Percentiles rank a stretch among this genome's conserved stretches.
These are phyloP conservation scores for Tetrahymena thermophila DNA, from an alignment of 73 alveolate species.

Conservation along the genomic window DNA sequence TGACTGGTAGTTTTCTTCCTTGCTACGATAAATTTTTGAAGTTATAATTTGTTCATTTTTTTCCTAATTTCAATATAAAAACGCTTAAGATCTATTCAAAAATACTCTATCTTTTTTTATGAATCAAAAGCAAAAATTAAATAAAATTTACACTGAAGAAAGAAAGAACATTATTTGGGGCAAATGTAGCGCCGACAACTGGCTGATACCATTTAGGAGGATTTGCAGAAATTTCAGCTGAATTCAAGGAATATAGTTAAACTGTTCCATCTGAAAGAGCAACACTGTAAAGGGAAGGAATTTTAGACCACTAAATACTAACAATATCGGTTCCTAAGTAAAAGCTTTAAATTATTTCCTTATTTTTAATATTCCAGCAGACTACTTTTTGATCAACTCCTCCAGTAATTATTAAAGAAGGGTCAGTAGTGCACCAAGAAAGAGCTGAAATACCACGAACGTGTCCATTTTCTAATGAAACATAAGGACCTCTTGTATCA, in stretches of 20 bases:
- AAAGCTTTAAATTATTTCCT: conserved; percentile 48
- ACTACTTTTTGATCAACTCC: conserved; percentile 54
- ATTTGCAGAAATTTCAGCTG: conserved; percentile 13
- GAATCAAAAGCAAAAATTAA: neutral
- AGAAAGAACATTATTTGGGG: conserved; percentile 59
- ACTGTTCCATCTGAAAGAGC: conserved; percentile 15
- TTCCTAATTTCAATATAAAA: neutral
- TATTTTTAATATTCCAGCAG: conserved; percentile 60
- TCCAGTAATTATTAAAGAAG: conserved; percentile 56
- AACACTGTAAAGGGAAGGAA: conserved; percentile 21
- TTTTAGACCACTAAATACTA: conserved; percentile 34
- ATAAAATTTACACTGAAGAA: conserved; percentile 46
- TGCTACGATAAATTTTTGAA: neutral
- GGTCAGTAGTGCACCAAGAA: conserved; percentile 80
- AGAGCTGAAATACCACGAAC: conserved; percentile 54
- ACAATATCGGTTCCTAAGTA: conserved; percentile 25
- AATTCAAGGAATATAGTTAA: neutral
- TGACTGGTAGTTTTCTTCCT: neutral
- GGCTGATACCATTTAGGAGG: conserved; percentile 74
- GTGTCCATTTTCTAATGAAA: conserved; percentile 54
- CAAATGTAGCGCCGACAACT: conserved; percentile 65
- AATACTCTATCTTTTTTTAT: no score
- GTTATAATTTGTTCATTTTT: neutral
- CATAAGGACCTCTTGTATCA: conserved; percentile 70
- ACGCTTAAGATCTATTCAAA: neutral